phyloP scores from a whole-genome alignment of 768 basidiomycete genomes.

The Auricularia auricula-judae region DNA sequence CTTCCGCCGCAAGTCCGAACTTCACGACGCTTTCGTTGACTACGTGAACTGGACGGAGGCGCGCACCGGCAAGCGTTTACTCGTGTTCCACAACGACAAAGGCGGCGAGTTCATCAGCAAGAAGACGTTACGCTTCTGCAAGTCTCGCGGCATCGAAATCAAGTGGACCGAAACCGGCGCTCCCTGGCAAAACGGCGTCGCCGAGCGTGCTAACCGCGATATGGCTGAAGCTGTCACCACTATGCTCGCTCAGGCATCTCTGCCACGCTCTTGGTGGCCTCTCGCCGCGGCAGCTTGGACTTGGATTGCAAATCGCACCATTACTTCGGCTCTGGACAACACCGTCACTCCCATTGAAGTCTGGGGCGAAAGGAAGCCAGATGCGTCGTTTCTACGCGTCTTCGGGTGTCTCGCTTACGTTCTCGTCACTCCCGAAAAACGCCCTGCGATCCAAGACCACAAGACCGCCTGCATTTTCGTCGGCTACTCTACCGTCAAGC shows the following conservation, averaged over 20 bases:
- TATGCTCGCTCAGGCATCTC: not conserved
- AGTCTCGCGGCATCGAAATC: not conserved
- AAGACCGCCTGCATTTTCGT: slow-evolving; percentile 27
- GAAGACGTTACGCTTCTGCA: not conserved
- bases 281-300: not conserved
- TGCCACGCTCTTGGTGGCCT: not conserved
- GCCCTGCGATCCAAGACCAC: too few species aligned
- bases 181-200: not conserved
- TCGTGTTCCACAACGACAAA: not conserved
- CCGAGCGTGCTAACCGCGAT: not conserved
- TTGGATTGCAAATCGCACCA: slow-evolving; percentile 9
- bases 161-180: not conserved
- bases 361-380: too few species aligned
- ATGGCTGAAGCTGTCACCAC: not conserved
- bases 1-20: not conserved
- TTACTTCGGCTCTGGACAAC: too few species aligned
- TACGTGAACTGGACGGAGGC: not conserved
- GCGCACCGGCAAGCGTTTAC: not conserved
- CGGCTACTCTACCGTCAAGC: slow-evolving; percentile 23
- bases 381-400: too few species aligned
- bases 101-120: not conserved
- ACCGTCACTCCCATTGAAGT: too few species aligned
- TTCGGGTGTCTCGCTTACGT: slow-evolving; percentile 14
- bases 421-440: slow-evolving; percentile 5
- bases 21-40: not conserved